Evolutionary conservation across 2,329 filamentous ascomycete genomes (phyloP), one percentile per base, ranked within the genome.

Genomic region (Dendrostoma leiphaemia): DNA sequence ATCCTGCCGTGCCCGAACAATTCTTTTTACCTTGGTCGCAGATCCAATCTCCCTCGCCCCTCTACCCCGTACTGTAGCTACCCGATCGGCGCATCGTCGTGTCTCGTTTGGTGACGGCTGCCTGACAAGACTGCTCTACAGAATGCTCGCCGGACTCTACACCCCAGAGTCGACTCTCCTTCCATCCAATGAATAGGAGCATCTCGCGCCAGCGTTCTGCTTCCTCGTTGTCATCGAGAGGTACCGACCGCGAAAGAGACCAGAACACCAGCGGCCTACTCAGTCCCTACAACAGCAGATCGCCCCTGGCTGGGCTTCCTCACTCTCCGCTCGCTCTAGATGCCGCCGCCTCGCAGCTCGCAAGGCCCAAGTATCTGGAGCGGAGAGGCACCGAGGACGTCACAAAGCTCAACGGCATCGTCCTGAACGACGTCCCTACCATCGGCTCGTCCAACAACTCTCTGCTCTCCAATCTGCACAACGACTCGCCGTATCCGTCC

Each of bases 371-470:
- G 8, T 54, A 44, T 43, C 55, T 54, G 23, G 47, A 52, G 41
- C 54, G 53, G 34, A 52, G 48, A 41, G 53, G 19, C 13, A 59
- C 48, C 48, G 56, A 60, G 50, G 56, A 57, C 28, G 48, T 59
- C 31, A 43, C 49, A 24, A 60, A 47, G 47, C 51, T 61, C 37
- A 52, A 54, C 56, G 58, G 59, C 49, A 51, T 60, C 34, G 59
- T 63, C 43, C 56, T 62, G 32, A 56, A 57, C 49, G 58, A 64
- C 53, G 55, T 67, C 23, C 53, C 57, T 8, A 56, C 58, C 37
- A 43, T 52, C 41, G 56, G 47, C 41, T 56, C 47, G 28, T 28
- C 34, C 37, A 54, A 24, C 41, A 43, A 17, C 48, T 50, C 52
- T 31, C 53, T 65, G 13, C 59, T 64, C 45, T 59, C 54, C 29